Conservation (phyloP, 495 filamentous ascomycete species). For the Talaromyces nanjingensis region DNA sequence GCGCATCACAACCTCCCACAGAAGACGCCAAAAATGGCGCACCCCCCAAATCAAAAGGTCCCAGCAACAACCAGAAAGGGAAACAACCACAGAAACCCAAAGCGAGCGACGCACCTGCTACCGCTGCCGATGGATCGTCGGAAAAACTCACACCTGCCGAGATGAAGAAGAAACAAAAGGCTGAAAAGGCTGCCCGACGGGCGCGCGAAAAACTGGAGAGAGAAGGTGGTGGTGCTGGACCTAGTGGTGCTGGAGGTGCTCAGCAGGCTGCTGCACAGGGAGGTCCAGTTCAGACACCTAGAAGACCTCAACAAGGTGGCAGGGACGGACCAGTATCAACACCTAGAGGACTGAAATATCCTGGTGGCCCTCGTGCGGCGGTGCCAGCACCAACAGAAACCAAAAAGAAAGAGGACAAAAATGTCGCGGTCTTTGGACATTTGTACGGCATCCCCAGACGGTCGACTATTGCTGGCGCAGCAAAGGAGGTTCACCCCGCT, state of each 20-base stretch:
- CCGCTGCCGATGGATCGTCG: constrained; percentile 4
- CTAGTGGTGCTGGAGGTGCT: constrained; percentile 18
- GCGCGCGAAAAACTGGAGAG: constrained; percentile 38
- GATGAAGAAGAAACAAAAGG: constrained; percentile 62
- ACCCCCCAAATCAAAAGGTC: constrained; percentile 11
- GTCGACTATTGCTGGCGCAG: constrained; percentile 64
- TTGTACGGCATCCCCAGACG: constrained; percentile 67
- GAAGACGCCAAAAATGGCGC: background rate
- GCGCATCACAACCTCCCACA: background rate
- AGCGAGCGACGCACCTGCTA: constrained; percentile 15
- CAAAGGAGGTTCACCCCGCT: constrained; percentile 85
- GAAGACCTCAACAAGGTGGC: constrained; percentile 16
- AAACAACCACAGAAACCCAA: constrained; percentile 22
- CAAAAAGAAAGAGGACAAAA: constrained; percentile 59
- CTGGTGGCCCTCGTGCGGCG: constrained; percentile 11
- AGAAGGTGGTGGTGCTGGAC: constrained; percentile 17
- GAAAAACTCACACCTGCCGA: constrained; percentile 58
- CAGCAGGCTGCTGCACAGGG: constrained; percentile 13
- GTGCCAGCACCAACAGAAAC: constrained; percentile 33
- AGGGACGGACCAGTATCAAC: constrained; percentile 18
- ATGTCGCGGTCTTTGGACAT: constrained; percentile 75
- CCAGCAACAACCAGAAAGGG: constrained; percentile 19
- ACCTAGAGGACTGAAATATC: constrained; percentile 35
- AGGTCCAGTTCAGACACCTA: constrained; percentile 6
- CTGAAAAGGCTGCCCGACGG: constrained; percentile 21